Base-by-base conservation (phyloP, 148 eudicot genomes). In the Rhododendron williamsianum region DNA sequence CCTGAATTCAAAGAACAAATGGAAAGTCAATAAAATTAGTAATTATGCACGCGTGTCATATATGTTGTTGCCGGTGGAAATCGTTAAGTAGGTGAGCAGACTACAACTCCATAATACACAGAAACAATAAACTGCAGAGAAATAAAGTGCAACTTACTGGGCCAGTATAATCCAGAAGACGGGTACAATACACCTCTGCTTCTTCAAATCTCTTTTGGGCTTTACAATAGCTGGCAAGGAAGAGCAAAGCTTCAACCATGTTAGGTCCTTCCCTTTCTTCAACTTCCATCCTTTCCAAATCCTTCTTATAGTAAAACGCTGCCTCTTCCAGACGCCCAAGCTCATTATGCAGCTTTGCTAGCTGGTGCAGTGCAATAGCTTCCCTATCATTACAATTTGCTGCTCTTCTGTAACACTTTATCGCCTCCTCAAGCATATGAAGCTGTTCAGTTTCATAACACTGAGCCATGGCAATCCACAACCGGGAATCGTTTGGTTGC, bases 391-490 rank as follows among this genome's bases (percentile, higher is more conserved):
- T 94, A 88, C 95, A 93, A 85, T 91, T 91, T 18, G 91, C 95
- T 21, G 98, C 98, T 87, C 99, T 90, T 87, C 87, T 91, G 81
- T 94, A 97, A 81, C 98, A 97, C 85, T 95, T 97, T 45, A 97
- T 97, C 74, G 99, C 99, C 86, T 95, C 98, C 86, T 97, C 98
- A 43, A 90, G 88, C 99, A 94, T 97, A 60, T 90, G 92, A 78
- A 97, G 95, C 88, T 95, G 94, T 72, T 97, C 98, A 16, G 93
- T 93, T 90, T 97, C 98, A 63, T 93, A 97, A 84, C 99, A 97
- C 77, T 94, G 98, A 78, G 98, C 99, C 99, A 97, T 97, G 10
- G 99, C 99, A 23, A 95, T 97, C 99, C 99, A 97, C 84, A 97
- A 82, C 87, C 99, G 90, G 56, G 99, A 93, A 89, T 97, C 99